Base-by-base conservation (phyloP, 202 grass and related monocot genomes). In the Schoenoplectus triqueter region DNA sequence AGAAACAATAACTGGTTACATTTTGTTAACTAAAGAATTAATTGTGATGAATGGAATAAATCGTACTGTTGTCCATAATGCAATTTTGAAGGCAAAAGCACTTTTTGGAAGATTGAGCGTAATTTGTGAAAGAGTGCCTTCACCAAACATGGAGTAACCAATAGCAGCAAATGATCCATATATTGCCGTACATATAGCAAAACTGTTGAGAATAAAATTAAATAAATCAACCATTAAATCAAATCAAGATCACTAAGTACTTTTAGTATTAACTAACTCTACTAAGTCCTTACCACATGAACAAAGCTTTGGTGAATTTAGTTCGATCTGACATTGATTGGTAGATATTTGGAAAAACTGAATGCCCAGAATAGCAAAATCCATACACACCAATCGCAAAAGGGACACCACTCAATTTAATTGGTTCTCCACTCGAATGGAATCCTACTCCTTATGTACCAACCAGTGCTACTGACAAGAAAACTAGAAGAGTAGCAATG, bases 291-390 rank as follows among this genome's bases (percentile, higher is more conserved):
- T 93, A 97, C 95, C 89, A 89, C 81, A 97, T 92, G 52, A 92
- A 83, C 48, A 97, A 73, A 11, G 95, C 92, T 82, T 91, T 95
- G 45, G 86, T 72, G 91, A 97, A 93, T 90, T 97, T 94, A 48
- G 76, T 89, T 67, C 89, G 91, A 86, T 98, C 91, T 5, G 95
- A 95, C 95, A 95, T 98, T 17, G 91, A 95, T 47, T 93, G 92
- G 83, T 98, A 98, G 75, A 98, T 95, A 88, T 95, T 98, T 68
- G 95, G 95, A 92, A 98, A 95, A 6, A 98, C 92, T 1, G 95
- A 80, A 75, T 98, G 95, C 39, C 95, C 91, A 47, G 89, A 88
- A 84, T 89, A 95, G 84, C 95, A 97, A 86, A 95, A 98, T 64
- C 92, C 95, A 88, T 95, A 95, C 63, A 98, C 78, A 80, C 95